Base-by-base conservation (phyloP, 495 filamentous ascomycete species). In the Penicillium chermesinum region DNA sequence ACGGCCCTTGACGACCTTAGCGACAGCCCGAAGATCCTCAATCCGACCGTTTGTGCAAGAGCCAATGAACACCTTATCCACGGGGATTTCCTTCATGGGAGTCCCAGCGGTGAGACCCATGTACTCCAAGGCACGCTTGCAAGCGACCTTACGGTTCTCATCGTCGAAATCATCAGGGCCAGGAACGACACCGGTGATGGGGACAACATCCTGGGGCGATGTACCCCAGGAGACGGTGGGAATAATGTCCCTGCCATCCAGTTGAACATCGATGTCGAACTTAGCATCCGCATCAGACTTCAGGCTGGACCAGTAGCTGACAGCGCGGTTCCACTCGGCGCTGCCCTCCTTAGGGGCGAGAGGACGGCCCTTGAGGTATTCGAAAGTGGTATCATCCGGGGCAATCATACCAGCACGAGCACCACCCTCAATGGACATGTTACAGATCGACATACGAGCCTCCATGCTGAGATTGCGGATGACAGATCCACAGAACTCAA, bases 381-480 rank as follows among this genome's bases (percentile, higher is more conserved):
- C 86, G 59, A 96, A 91, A 4, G 93, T 97, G 37, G 75, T 87
- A 65, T 95, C 84, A 52, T 98, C 93, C 2, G 93, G 93, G 19
- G 93, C 93, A 46, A 98, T 83, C 88, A 98, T 91, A 49, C 93
- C 93, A 48, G 93, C 91, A 73, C 93, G 80, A 33, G 93, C 93
- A 71, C 93, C 93, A 49, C 73, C 93, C 74, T 98, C 93, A 63
- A 97, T 96, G n/a, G 91, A 89, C 93, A 98, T 98, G 74, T 98
- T 98, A 72, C 93, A 97, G 63, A 98, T 93, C 46, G 89, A 95
- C 91, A 98, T 97, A 59, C 93, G 85, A 32, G 93, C 93, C 65
- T 98, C 93, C 81, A 98, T 96, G 70, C 88, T 95, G 55, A 98
- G 75, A 34, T 68, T 70, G 52, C 88, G 81, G 61, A 98, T 96